Conservation (phyloP, 2,329 filamentous ascomycete species). For the Fusarium torulosum region DNA sequence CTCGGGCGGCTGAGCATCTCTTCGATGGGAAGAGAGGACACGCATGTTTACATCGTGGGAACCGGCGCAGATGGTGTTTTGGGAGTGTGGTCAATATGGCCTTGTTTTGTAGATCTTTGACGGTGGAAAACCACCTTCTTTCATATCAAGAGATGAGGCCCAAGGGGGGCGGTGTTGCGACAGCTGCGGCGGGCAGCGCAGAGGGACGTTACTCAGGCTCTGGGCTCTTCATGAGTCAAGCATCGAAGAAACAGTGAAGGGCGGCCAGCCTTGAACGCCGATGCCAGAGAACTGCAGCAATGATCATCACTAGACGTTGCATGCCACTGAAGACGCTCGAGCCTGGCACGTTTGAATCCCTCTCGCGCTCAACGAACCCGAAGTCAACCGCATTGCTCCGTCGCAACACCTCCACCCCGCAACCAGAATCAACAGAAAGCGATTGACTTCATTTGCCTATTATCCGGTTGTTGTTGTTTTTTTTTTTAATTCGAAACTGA, state of each 20-base stretch:
- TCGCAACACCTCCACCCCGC: constrained; percentile 29
- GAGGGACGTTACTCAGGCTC: constrained; percentile 12
- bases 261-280: not conserved
- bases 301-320: constrained; percentile 3
- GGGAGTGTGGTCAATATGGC: constrained; percentile 50
- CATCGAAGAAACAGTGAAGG: constrained; percentile 4
- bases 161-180: constrained; percentile 26
- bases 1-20: constrained; percentile 52
- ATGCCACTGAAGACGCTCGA: constrained; percentile 35
- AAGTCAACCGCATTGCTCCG: constrained; percentile 23
- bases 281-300: constrained; percentile 5
- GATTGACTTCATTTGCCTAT: constrained; percentile 40
- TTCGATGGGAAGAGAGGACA: constrained; percentile 53
- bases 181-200: constrained; percentile 17
- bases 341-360: constrained; percentile 37
- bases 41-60: constrained; percentile 46
- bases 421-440: constrained; percentile 44
- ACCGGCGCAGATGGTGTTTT: constrained; percentile 48
- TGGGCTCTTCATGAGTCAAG: constrained; percentile 2
- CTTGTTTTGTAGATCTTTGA: constrained; percentile 60
- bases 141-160: constrained; percentile 56
- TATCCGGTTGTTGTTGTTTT: constrained; percentile 6
- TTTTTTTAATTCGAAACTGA: constrained; percentile 24
- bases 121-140: constrained; percentile 59
- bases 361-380: constrained; percentile 28